These are phyloP conservation scores for Physcomitrellopsis africana DNA, from an alignment of 225 moss, liverwort and hornwort genomes.

Conservation along the genomic window DNA sequence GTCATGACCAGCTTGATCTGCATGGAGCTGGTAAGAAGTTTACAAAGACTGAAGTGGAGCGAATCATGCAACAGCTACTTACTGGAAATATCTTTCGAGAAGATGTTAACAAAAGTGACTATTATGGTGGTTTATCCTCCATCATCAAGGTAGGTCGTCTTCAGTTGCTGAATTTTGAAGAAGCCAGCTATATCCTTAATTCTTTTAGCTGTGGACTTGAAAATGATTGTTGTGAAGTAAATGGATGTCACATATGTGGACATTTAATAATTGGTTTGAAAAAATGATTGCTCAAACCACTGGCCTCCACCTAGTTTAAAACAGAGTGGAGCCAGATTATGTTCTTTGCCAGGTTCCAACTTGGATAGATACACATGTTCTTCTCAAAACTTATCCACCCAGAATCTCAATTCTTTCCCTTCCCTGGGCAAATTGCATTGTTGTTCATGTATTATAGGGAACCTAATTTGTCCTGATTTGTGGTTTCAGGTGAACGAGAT, in stretches of 20 bases:
- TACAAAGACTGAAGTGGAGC: constrained; percentile 79
- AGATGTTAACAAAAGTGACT: constrained; percentile 85
- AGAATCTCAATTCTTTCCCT: constrained; percentile 6
- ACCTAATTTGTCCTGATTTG: constrained; percentile 21
- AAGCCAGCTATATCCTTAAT: background rate
- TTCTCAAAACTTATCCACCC: constrained; percentile 5
- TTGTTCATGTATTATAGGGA: background rate
- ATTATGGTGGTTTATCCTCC: constrained; percentile 82
- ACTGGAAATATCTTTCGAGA: constrained; percentile 82
- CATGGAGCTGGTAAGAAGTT: constrained; percentile 95
- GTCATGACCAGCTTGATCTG: constrained; percentile 76
- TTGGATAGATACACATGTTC: background rate
- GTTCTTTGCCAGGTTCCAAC: background rate
- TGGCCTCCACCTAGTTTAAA: too few species aligned
- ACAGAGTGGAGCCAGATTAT: background rate
- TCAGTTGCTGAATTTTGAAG: background rate
- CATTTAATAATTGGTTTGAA: too few species aligned
- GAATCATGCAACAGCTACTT: constrained; percentile 85
- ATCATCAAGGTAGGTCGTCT: constrained; percentile 69
- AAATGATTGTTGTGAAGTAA: too few species aligned
- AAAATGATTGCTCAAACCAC: too few species aligned
- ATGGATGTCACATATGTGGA: too few species aligned
- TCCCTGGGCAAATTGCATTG: background rate
- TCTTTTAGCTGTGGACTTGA: too few species aligned
- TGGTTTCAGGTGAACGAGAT: constrained; percentile 66